Evolutionary conservation across 2,329 filamentous ascomycete species (phyloP), one percentile per base, ranked within the genome.

Genomic region (Mycosphaerella sp.): DNA sequence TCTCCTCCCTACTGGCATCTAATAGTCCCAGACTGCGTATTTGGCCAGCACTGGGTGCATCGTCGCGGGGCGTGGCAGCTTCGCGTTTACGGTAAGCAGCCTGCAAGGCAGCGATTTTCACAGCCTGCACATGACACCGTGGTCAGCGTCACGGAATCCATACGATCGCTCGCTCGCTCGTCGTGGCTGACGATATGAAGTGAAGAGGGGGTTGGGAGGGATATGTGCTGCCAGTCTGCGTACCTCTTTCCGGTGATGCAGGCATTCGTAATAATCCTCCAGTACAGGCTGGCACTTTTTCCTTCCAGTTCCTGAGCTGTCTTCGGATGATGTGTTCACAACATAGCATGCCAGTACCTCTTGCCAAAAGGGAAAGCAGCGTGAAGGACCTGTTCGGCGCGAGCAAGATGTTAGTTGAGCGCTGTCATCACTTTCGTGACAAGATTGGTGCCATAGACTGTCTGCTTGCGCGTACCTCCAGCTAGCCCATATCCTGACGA

Each of bases 301-400:
- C 76, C 90, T 93, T 62, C 88, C 88, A 13, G 82, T 93, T 62
- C 88, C 88, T 13, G 82, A 81, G 50, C 91, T 86, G 59, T 85
- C 76, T 48, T 91, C 87, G 58, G 84, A 75, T 59, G 79, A 80
- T 50, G 89, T 89, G 76, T 97, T 97, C 68, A 95, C 84, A 55
- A 96, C 89, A 72, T 98, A 98, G 82, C 93, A 98, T 66, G 89
- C 89, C 70, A 98, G 86, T 60, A 97, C 84, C 75, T 98, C 93
- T 76, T 98, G 93, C 93, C 93, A 98, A 82, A 96, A 98, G 69
- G 90, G 88, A 78, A 95, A 97, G 83, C 93, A 98, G 73, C 91
- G 87, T 64, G 77, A 79, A 60, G 80, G 79, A 66, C 82, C 82
- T 85, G 65, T 54, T 17, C 14, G 40, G 36, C 34, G 36, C 34